These are phyloP conservation scores for Schizosaccharomyces japonicus DNA, from an alignment of 805 yeast species.

Conservation along the genomic window DNA sequence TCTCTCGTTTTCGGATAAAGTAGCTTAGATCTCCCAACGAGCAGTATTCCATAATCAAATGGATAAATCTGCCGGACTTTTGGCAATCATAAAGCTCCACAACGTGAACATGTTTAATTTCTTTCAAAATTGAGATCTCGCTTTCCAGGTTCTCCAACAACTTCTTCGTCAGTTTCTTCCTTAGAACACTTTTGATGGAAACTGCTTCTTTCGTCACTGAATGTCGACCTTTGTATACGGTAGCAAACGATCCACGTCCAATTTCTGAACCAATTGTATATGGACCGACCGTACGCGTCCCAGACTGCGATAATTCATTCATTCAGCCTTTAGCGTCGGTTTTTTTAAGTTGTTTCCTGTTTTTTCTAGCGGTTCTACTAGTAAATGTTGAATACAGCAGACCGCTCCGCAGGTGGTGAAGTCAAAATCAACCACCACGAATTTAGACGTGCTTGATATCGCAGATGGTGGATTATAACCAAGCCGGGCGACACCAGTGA, in stretches of 20 bases:
- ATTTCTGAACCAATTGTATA: conserved; percentile 57
- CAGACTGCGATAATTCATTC: too few relatives aligned
- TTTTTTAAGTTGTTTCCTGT: too few relatives aligned
- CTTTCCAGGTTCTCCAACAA: conserved; percentile 74
- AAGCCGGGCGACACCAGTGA: too few relatives aligned
- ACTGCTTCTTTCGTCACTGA: conserved; percentile 29
- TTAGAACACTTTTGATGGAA: conserved; percentile 71
- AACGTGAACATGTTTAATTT: conserved; percentile 77
- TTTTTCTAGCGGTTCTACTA: too few relatives aligned
- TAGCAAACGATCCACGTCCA: conserved; percentile 90
- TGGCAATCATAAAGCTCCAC: conserved; percentile 68
- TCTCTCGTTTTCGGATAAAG: conserved; percentile 55
- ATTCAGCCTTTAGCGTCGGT: too few relatives aligned
- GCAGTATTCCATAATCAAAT: conserved; percentile 88
- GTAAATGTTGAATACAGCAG: too few relatives aligned
- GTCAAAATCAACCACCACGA: too few relatives aligned
- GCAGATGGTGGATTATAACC: too few relatives aligned
- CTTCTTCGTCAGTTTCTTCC: conserved; percentile 65
- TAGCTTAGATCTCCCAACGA: conserved; percentile 81
- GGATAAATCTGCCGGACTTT: conserved; percentile 52
- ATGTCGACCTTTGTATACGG: conserved; percentile 66
- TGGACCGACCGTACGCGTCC: conserved; percentile 23
- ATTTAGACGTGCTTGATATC: too few relatives aligned
- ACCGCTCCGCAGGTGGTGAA: too few relatives aligned
- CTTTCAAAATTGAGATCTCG: conserved; percentile 71